Conservation (phyloP, 2,329 filamentous ascomycete genomes). For the Aureobasidium mangrovei region DNA sequence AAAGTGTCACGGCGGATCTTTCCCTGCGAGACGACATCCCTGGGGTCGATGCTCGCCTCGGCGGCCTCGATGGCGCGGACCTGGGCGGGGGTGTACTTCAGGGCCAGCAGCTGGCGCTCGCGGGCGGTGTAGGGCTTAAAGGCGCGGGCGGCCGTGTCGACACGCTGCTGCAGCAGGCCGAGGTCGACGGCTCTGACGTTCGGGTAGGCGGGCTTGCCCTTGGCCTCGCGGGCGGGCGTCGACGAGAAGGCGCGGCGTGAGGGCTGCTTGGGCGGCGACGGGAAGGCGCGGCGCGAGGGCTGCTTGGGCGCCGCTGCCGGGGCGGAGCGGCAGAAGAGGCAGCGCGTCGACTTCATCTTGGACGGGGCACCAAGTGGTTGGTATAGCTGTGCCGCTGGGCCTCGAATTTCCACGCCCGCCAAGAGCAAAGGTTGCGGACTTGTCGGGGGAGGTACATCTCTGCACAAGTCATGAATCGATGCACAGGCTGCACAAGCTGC, state of each 20-base stretch:
- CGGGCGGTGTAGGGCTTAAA: conserved; percentile 59
- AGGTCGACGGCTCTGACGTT: conserved; percentile 37
- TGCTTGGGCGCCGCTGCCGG: conserved; percentile 20
- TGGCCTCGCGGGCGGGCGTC: conserved; percentile 28
- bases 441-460: not conserved
- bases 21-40: conserved; percentile 67
- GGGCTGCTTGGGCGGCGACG: conserved; percentile 25
- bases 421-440: conserved; percentile 13
- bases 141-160: conserved; percentile 24
- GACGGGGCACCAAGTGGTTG: conserved; percentile 21
- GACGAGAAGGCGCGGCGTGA: conserved; percentile 32
- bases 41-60: conserved; percentile 64
- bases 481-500: too few relatives aligned
- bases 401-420: conserved; percentile 15
- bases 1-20: conserved; percentile 63
- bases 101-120: conserved; percentile 53
- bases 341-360: conserved; percentile 29
- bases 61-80: conserved; percentile 72
- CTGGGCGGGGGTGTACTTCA: conserved; percentile 72
- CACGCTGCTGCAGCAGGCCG: conserved; percentile 18
- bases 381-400: not conserved
- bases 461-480: too few relatives aligned
- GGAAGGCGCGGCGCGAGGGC: conserved; percentile 29
- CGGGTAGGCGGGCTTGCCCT: conserved; percentile 34
- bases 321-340: conserved; percentile 30